Evolutionary conservation across 768 basidiomycete species (phyloP), one percentile per base, ranked within the genome.

Genomic region (Pluteus cervinus): DNA sequence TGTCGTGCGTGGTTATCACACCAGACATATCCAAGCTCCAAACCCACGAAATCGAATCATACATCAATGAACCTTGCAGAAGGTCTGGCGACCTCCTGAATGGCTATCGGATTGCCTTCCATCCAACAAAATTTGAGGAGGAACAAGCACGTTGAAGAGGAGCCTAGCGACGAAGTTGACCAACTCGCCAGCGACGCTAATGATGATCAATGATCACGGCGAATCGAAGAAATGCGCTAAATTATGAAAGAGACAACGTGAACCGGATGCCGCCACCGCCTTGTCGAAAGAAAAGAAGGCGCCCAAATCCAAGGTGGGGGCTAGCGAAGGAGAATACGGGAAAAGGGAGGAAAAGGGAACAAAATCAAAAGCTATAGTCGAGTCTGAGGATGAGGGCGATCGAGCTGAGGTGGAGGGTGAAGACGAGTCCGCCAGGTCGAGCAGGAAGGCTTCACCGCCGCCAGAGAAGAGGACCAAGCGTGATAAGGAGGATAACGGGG

Each of bases 11-110:
- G 93, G 93, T 69, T 87, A 28, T 77, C 23, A 55, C 81, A 1
- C 84, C 83, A 51, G 93, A 96, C 58, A 79, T 97, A 36, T 86
- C 80, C 15, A 74, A 74, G 44, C 74, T 97, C 17, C 75, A 81
- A 50, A 57, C 68, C 4, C 76, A 85, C 57, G 87, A 89, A 62
- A 94, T 98, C 62, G 73, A 86, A 46, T 71, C 81, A 3, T 96
- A 78, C 63, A 75, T 97, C 62, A 70, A 64, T 46, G 84, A 84
- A 53, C 80, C 82, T 12, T 71, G 66, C 59, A 90, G 89, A 66
- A 81, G 75, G 55, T 79, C 74, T 26, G 79, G 75, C 26, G 86
- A 91, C 23, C 75, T 97, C 26, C 60, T 82, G 14, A 57, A 73
- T 37, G 91, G 83, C 10, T 93, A 91, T 57, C 71, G 74, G 45